Evolutionary conservation across 2,329 filamentous ascomycete genomes (phyloP).

Genomic region (Herpotrichia juniperi): DNA sequence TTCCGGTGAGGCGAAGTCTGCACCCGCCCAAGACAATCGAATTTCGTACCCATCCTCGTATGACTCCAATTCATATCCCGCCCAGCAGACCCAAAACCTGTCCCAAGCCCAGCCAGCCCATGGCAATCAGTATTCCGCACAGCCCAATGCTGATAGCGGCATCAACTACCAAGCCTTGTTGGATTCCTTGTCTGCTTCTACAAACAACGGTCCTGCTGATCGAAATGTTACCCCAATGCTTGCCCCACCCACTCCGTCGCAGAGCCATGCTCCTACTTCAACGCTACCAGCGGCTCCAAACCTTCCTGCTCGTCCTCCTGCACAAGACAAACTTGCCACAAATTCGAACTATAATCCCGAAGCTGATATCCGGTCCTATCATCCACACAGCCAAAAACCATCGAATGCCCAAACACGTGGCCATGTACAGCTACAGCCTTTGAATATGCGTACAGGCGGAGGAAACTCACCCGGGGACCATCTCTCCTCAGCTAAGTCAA

Average conservation of each 20-base stretch:
- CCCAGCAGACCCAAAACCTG: constrained; percentile 35
- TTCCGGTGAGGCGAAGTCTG: constrained; percentile 41
- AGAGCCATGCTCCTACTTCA: constrained; percentile 40
- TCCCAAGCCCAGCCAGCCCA: constrained; percentile 35
- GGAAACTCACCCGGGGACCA: constrained; percentile 14
- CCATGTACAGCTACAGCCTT: constrained; percentile 31
- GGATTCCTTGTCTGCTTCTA: constrained; percentile 49
- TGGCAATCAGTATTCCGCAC: constrained; percentile 27
- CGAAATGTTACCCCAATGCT: constrained; percentile 43
- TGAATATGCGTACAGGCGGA: constrained; percentile 24
- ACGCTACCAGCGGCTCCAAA: constrained; percentile 46
- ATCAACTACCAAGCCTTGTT: constrained; percentile 56
- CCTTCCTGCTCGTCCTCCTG: constrained; percentile 56
- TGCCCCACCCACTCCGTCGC: constrained; percentile 36
- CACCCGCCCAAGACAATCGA: constrained; percentile 34
- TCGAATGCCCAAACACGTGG: constrained; percentile 35
- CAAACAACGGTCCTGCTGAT: constrained; percentile 33
- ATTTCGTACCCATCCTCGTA: constrained; percentile 39
- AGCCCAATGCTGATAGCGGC: constrained; percentile 36
- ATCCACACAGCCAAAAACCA: constrained; percentile 53
- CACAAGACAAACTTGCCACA: constrained; percentile 55
- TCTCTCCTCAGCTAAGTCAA: constrained; percentile 22
- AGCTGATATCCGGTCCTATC: constrained; percentile 57
- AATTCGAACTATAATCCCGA: constrained; percentile 55
- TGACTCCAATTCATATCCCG: constrained; percentile 41